Conservation (phyloP, 345 rosid species). For the Rhodamnia rubescens region DNA sequence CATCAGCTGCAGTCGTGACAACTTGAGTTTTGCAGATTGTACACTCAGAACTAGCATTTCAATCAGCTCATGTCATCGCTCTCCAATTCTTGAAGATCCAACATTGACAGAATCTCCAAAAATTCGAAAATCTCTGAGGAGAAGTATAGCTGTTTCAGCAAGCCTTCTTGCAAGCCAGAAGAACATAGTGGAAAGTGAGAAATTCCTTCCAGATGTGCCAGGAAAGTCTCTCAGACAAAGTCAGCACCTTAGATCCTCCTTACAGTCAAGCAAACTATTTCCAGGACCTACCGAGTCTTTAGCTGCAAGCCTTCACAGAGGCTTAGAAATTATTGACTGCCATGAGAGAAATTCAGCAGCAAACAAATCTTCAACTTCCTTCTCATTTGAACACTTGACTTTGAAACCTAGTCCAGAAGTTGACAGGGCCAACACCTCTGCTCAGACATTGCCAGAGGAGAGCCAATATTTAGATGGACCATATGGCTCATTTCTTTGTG, state of each 20-base stretch:
- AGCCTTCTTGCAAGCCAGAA: conserved; percentile 39
- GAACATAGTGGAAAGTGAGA: conserved; percentile 30
- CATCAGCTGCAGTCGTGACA: conserved; percentile 6
- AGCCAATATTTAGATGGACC: conserved; percentile 16
- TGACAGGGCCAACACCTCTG: conserved; percentile 30
- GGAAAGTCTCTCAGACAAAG: conserved; percentile 29
- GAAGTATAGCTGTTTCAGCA: conserved; percentile 46
- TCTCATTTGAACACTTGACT: conserved; percentile 71
- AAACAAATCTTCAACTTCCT: conserved; percentile 51
- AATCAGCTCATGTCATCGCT: conserved; percentile 36
- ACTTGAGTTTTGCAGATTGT: not conserved
- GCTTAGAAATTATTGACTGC: conserved; percentile 71
- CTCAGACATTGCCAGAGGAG: conserved; percentile 27
- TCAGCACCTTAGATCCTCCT: conserved; percentile 57
- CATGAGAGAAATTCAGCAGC: conserved; percentile 48
- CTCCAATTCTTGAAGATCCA: conserved; percentile 66
- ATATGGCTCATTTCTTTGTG: conserved; percentile 37
- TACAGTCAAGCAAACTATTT: conserved; percentile 62
- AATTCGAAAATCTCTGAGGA: conserved; percentile 54
- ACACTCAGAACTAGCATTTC: conserved; percentile 41
- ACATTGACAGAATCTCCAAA: conserved; percentile 82
- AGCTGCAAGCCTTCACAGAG: conserved; percentile 92
- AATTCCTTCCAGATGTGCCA: conserved; percentile 10
- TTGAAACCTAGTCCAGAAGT: conserved; percentile 53
- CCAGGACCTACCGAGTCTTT: conserved; percentile 66